Base-by-base conservation (phyloP, 371 early-diverging fungal species). In the Umbelopsis sp. region DNA sequence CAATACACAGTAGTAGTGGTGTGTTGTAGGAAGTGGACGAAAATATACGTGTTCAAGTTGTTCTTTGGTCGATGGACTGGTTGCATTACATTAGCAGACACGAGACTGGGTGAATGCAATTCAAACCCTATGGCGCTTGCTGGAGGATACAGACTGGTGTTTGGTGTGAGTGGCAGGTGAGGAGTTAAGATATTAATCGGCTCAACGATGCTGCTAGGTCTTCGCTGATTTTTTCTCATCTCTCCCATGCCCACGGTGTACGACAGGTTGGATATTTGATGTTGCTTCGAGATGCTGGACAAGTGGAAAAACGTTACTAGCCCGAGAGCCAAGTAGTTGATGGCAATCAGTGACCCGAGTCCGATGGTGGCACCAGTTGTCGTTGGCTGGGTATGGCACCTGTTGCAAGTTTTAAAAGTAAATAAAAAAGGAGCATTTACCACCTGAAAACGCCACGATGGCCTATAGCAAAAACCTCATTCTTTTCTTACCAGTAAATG, bases 331-430 rank as follows among this genome's bases (percentile, higher is more conserved):
- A 57, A 18, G 35, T 57, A 57, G 35, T 57, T 57, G 35, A 57
- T 57, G 1, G 57, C 57, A 35, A 57, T 57, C 57, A 57, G 35
- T 8, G 57, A 35, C 11, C 29, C 57, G 29, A 57, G 57, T 57
- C 57, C 57, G 32, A 57, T 35, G 57, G 57, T 57, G 14, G 57
- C 57, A 57, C 57, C 57, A 32, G 57, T 57, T 32, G 57, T 57
- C 10, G 57, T 57, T 18, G 57, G 57, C 32, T 57, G 57, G 29
- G 29, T 29, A 57, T 57, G 57, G n/a, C 57, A 57, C 57, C 57
- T 57, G 29, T 57, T 18, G 29, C 22, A 10, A 18, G 35, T 10
- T 25, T 22, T 14, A 35, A 57, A 12, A 57, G 14, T 16, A 12
- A 24, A 8, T 41, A 41, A 41, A 41, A 29, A 29, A 29, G 29